These are phyloP conservation scores for Nitzschia putrida DNA, from an alignment of 108 stramenopile genomes.

Conservation along the genomic window DNA sequence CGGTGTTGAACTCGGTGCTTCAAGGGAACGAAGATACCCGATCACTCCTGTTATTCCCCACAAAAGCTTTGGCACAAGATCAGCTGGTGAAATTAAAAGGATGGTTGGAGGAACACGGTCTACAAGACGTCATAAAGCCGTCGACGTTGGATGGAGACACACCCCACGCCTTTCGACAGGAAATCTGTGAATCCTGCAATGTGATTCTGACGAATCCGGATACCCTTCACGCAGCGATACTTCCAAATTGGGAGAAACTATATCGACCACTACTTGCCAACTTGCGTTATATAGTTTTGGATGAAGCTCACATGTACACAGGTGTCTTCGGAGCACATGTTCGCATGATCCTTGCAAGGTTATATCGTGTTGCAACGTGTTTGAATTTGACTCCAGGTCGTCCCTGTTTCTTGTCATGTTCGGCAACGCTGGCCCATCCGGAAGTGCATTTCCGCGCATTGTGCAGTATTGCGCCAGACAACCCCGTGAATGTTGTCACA, in stretches of 20 bases:
- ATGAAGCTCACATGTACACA: slow-evolving; percentile 91
- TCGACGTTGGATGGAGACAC: slow-evolving; percentile 87
- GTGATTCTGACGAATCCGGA: slow-evolving; percentile 97
- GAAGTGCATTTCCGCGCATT: slow-evolving; percentile 77
- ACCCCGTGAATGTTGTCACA: slow-evolving; percentile 51
- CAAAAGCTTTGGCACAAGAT: slow-evolving; percentile 98
- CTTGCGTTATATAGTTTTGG: slow-evolving; percentile 85
- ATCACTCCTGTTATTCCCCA: slow-evolving; percentile 90
- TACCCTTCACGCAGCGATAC: slow-evolving; percentile 91
- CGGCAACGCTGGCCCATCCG: slow-evolving; percentile 91
- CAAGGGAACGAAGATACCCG: slow-evolving; percentile 20
- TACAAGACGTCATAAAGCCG: slow-evolving; percentile 39
- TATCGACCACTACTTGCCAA: slow-evolving; percentile 58
- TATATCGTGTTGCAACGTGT: slow-evolving; percentile 71
- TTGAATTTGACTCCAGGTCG: slow-evolving; percentile 26
- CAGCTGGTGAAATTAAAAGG: slow-evolving; percentile 78
- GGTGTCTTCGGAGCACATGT: slow-evolving; percentile 97
- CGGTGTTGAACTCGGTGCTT: slow-evolving; percentile 70
- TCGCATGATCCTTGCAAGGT: slow-evolving; percentile 84
- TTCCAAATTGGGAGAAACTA: slow-evolving; percentile 83
- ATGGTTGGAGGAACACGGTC: slow-evolving; percentile 37
- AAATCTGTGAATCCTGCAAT: slow-evolving; percentile 62
- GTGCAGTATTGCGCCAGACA: slow-evolving; percentile 59
- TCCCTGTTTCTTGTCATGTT: slow-evolving; percentile 82
- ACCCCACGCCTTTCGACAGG: slow-evolving; percentile 63